A percentile compares a stretch with the other conserved stretches of the same genome.
phyloP scores from a whole-genome alignment of 192 early-diverging fungal species.

The Coemansia sp. region DNA sequence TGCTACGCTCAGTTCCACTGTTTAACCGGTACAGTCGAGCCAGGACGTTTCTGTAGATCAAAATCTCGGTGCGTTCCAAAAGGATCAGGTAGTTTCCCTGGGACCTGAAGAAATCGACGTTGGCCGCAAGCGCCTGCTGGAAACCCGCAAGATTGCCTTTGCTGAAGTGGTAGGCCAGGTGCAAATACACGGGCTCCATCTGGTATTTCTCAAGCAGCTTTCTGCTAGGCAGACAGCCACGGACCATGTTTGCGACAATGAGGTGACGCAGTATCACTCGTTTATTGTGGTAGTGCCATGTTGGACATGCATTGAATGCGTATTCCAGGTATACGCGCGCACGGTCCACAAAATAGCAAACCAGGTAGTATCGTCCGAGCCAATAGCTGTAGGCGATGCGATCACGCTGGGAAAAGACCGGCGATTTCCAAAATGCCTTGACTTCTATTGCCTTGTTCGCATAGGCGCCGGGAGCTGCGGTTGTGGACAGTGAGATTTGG shows the following conservation, averaged over 20 bases:
- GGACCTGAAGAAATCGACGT: slow-evolving; percentile 46
- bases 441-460: slow-evolving; percentile 48
- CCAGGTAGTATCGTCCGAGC: slow-evolving; percentile 47
- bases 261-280: slow-evolving; percentile 41
- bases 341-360: slow-evolving; percentile 42
- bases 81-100: slow-evolving; percentile 48
- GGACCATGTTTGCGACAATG: slow-evolving; percentile 47
- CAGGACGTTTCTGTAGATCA: slow-evolving; percentile 41
- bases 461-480: slow-evolving; percentile 40
- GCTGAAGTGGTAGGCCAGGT: slow-evolving; percentile 26
- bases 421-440: slow-evolving; percentile 7
- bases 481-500: slow-evolving; percentile 43
- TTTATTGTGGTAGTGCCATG: slow-evolving; percentile 49
- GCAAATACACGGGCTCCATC: slow-evolving; percentile 38
- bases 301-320: slow-evolving; percentile 36
- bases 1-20: slow-evolving; percentile 2
- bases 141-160: slow-evolving; percentile 45
- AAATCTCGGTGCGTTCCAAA: slow-evolving; percentile 44
- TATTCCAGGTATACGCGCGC: slow-evolving; percentile 39
- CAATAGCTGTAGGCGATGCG: slow-evolving; percentile 42
- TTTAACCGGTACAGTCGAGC: slow-evolving; percentile 9
- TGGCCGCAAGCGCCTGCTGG: slow-evolving; percentile 25
- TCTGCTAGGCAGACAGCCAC: slow-evolving; percentile 26
- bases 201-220: slow-evolving; percentile 38
- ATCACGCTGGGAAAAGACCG: slow-evolving; percentile 30